Base-by-base conservation (phyloP, 352 stramenopile species). In the Phytopythium sindhum region DNA sequence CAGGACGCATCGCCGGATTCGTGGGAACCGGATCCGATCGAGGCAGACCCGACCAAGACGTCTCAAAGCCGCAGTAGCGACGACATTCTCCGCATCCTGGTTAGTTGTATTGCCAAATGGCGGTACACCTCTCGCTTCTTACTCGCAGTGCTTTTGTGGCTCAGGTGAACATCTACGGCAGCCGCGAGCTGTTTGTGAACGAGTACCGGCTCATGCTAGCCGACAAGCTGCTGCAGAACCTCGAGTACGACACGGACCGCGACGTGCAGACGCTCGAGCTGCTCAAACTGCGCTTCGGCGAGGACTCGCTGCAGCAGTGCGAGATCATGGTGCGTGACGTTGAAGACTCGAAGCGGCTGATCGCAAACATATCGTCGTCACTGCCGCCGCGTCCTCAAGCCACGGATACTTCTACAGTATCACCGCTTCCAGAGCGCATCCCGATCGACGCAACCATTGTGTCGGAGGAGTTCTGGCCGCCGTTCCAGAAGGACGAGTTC, bases 301-400 rank as follows among this genome's bases (percentile, higher is more conserved):
- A 99, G 74, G 75, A 90, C 9, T 93, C 77, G 44, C 87, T 99
- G 65, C 85, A 97, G 53, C 90, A 98, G 56, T 99, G 96, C 60
- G 96, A 99, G 74, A 98, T 99, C 65, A 99, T 99, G 97, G 87
- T 99, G 58, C 97, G 97, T 41, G 96, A 98, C 66, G 96, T 98
- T 47, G 93, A 98, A 63, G 96, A 99, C 61, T 98, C 93, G n/a
- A 98, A 98, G 70, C 90, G 95, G 11, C 85, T 98, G 41, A 95
- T 98, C 62, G 66, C 82, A 11, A 98, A 98, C 67, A 90, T 98
- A 57, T 72, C 77, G 52, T 96, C 64, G 23, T 73, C 65, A 4
- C 68, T 82, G 35, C 63, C 66, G 26, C 73, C 64, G 1, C 21
- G 59, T 39, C 48, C 41, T 42, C 42, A 37, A 50, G 44, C 35